Evolutionary conservation across 345 rosid species (phyloP).

Genomic region (Hibiscus trionum): DNA sequence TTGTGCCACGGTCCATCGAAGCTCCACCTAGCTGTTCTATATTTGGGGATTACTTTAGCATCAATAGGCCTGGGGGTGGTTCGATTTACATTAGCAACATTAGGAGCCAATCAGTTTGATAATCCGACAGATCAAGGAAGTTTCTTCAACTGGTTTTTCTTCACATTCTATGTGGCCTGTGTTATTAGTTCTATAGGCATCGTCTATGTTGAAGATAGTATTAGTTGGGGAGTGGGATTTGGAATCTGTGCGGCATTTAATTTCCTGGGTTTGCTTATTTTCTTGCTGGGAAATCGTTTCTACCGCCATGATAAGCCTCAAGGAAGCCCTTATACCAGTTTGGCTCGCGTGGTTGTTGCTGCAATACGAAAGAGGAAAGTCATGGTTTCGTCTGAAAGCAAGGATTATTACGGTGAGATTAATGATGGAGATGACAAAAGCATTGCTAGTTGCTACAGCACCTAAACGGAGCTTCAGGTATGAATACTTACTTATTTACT

Average conservation of each 20-base stretch:
- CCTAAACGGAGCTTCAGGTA: slow-evolving; percentile 25
- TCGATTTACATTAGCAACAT: slow-evolving; percentile 18
- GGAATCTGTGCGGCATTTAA: slow-evolving; percentile 10
- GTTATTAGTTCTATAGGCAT: slow-evolving; percentile 2
- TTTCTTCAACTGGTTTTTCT: slow-evolving; percentile 24
- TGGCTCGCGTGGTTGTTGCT: slow-evolving; percentile 18
- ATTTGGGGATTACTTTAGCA: slow-evolving; percentile 1
- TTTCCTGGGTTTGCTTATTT: slow-evolving; percentile 1
- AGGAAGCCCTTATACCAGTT: slow-evolving; percentile 15
- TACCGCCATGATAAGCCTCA: slow-evolving; percentile 11
- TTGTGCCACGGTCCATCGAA: slow-evolving; percentile 27
- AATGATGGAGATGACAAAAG: not conserved
- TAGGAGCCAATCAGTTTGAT: slow-evolving; percentile 21
- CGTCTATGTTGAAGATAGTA: slow-evolving; percentile 16
- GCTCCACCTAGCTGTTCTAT: slow-evolving; percentile 13
- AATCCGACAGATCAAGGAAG: slow-evolving; percentile 5
- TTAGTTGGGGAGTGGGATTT: slow-evolving; percentile 25
- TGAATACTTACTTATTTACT: too few relatives aligned
- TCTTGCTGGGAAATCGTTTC: slow-evolving; percentile 8
- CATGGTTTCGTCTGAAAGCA: not conserved
- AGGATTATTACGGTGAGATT: slow-evolving; percentile 11
- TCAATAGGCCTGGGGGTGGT: slow-evolving; percentile 14
- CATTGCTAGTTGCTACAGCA: not conserved
- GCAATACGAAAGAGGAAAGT: slow-evolving; percentile 13
- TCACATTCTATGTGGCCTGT: not conserved